Evolutionary conservation across 2,329 filamentous ascomycete species (phyloP).

Genomic region (Aaosphaeria arxii): DNA sequence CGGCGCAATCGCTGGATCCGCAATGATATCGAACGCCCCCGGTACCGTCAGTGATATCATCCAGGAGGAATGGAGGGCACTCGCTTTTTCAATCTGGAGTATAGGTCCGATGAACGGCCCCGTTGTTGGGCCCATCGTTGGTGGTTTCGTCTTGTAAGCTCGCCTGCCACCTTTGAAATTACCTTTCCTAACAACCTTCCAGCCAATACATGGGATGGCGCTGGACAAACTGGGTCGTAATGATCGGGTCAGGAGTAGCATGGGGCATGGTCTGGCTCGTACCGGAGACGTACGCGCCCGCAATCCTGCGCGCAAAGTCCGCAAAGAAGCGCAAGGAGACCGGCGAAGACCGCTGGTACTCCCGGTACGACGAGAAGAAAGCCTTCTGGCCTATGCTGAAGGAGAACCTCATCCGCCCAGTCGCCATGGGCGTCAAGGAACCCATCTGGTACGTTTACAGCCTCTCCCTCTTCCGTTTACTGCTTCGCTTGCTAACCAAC

Average conservation of each 20-base stretch:
- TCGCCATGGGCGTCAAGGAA: slow-evolving; percentile 74
- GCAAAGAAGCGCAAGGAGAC: slow-evolving; percentile 67
- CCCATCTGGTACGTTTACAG: slow-evolving; percentile 67
- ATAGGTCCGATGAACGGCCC: slow-evolving; percentile 79
- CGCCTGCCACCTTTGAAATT: not conserved
- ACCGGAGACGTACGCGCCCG: slow-evolving; percentile 76
- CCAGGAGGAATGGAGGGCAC: slow-evolving; percentile 72
- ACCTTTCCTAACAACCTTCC: not conserved
- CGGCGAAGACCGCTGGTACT: slow-evolving; percentile 69
- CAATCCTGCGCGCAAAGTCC: slow-evolving; percentile 72
- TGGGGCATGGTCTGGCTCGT: slow-evolving; percentile 62
- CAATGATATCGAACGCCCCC: slow-evolving; percentile 79
- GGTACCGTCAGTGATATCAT: slow-evolving; percentile 82
- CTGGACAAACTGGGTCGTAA: slow-evolving; percentile 72
- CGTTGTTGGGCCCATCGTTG: slow-evolving; percentile 63
- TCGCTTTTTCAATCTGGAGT: slow-evolving; percentile 80
- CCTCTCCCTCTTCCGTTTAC: not conserved
- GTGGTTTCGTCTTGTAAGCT: slow-evolving; percentile 56
- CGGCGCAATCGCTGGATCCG: slow-evolving; percentile 70
- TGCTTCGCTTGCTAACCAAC: not conserved
- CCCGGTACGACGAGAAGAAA: slow-evolving; percentile 75
- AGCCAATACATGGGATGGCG: slow-evolving; percentile 75
- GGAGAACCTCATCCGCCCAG: slow-evolving; percentile 73
- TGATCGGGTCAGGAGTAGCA: slow-evolving; percentile 64
- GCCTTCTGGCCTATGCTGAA: slow-evolving; percentile 66